phyloP scores from a whole-genome alignment of 306 rosid genomes.

The Vicia villosa region DNA sequence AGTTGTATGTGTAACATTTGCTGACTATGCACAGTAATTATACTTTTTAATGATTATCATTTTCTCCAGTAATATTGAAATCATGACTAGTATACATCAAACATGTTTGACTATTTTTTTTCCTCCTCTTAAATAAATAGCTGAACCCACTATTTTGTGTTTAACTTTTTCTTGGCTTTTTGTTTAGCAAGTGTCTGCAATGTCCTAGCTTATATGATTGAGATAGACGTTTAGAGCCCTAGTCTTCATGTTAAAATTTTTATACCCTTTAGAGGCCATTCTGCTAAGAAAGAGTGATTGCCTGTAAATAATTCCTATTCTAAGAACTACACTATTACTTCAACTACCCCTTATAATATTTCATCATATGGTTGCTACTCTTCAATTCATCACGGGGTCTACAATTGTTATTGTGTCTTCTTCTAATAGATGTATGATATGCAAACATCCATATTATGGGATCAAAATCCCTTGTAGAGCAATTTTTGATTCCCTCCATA shows the following conservation, averaged over 20 bases:
- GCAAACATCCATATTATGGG: background rate
- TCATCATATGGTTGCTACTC: slow-evolving; percentile 12
- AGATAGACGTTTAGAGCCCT: slow-evolving; percentile 4
- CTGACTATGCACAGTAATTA: slow-evolving; percentile 9
- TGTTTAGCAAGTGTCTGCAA: slow-evolving; percentile 9
- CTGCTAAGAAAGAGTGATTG: slow-evolving; percentile 18
- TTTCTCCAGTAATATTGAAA: slow-evolving; percentile 21
- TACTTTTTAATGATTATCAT: slow-evolving; percentile 21
- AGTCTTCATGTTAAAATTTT: slow-evolving; percentile 17
- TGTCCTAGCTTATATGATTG: slow-evolving; percentile 20
- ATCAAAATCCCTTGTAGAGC: no score
- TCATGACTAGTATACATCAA: slow-evolving; percentile 4
- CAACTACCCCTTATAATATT: slow-evolving; percentile 10
- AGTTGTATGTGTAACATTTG: slow-evolving; percentile 16
- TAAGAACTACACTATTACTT: slow-evolving; percentile 12
- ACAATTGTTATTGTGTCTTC: slow-evolving; percentile 9
- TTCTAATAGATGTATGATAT: slow-evolving; percentile 10
- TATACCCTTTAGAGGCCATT: slow-evolving; percentile 9
- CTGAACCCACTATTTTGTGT: slow-evolving; percentile 18
- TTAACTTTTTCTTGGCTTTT: slow-evolving; percentile 22
- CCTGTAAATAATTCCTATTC: background rate
- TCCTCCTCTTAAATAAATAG: background rate
- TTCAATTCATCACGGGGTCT: background rate
- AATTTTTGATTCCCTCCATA: no score
- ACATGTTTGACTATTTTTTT: slow-evolving; percentile 1